Base-by-base conservation (phyloP, 176 grass and related monocot genomes). In the Raddia guianensis region DNA sequence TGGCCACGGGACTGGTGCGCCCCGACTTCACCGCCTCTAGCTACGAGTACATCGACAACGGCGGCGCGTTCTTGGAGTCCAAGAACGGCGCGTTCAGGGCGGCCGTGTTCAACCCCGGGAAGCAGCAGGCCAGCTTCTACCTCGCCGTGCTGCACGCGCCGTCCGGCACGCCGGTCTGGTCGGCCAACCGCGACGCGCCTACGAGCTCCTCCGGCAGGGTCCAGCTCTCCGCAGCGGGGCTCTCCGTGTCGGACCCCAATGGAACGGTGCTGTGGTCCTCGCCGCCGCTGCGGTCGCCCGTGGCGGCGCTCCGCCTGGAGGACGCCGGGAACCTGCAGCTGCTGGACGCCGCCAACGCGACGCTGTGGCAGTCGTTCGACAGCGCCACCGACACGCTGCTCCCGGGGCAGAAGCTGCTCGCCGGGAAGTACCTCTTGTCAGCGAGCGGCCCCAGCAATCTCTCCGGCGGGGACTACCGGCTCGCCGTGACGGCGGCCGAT, bases 331-430 rank as follows among this genome's bases (percentile, higher is more conserved):
- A 98, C 88, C 89, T 98, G 20, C 90, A 82, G 86, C 84, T 94
- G 44, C 70, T 94, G 49, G 84, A 85, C 71, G 70, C 67, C n/a
- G 3, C 27, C 11, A 98, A 94, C 82, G 79, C 78, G 16, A 84
- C 95, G 68, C 63, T 94, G 10, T 98, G 95, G 95, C 80, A 87
- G 48, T 94, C 95, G 52, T 98, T 98, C 78, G 88, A 98, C 2
- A 48, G 68, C 66, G 81, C 92, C 47, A 89, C 90, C 0, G 95
- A 98, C 83, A 72, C 92, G 5, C 58, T 98, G 20, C 55, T 98
- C 44, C 86, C 92, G 9, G 86, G 83, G 0, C 95, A 98, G 62
- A 49, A 2, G 56, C 86, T 98, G 60, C 74, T 7, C 58, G 75
- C 75, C 49, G 92, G 90, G 2, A 74, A 87, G 8, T 70, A 66